phyloP scores from a whole-genome alignment of 1,139 yeast genomes.

The Suhomyces bokatorum region DNA sequence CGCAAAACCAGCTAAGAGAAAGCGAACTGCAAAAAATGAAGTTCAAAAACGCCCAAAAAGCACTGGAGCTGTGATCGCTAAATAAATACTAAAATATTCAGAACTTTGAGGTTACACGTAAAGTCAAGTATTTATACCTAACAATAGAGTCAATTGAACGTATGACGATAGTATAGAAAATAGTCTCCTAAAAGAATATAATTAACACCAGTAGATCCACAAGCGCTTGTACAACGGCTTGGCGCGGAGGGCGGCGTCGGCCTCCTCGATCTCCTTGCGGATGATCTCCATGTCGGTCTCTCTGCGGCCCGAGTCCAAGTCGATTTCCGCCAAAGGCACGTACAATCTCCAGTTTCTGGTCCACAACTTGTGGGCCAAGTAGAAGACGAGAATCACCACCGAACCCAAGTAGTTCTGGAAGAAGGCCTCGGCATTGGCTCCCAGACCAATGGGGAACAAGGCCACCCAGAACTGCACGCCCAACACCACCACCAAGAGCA shows the following conservation, averaged over 20 bases:
- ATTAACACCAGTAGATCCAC: conserved; percentile 22
- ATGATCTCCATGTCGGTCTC: conserved; percentile 29
- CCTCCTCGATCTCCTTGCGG: conserved; percentile 26
- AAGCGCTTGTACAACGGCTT: conserved; percentile 20
- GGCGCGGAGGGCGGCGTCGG: conserved; percentile 12
- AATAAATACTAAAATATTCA: no score
- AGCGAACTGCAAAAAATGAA: no score
- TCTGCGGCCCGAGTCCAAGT: conserved; percentile 37
- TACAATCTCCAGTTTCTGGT: conserved; percentile 36
- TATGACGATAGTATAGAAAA: no score
- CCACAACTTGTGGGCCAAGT: conserved; percentile 34
- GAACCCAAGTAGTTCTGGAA: conserved; percentile 42
- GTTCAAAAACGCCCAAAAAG: no score
- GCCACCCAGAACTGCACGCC: conserved; percentile 43
- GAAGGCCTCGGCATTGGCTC: conserved; percentile 32
- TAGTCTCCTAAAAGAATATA: no score
- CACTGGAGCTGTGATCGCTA: no score
- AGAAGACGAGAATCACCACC: conserved; percentile 34
- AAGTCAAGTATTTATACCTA: no score
- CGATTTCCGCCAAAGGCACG: conserved; percentile 30
- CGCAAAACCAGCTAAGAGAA: no score
- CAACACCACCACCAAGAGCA: conserved; percentile 31
- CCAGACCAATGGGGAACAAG: conserved; percentile 33
- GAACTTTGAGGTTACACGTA: no score
- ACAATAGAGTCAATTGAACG: no score